Conservation (phyloP, 768 basidiomycete species). For the Mycena chlorophos region DNA sequence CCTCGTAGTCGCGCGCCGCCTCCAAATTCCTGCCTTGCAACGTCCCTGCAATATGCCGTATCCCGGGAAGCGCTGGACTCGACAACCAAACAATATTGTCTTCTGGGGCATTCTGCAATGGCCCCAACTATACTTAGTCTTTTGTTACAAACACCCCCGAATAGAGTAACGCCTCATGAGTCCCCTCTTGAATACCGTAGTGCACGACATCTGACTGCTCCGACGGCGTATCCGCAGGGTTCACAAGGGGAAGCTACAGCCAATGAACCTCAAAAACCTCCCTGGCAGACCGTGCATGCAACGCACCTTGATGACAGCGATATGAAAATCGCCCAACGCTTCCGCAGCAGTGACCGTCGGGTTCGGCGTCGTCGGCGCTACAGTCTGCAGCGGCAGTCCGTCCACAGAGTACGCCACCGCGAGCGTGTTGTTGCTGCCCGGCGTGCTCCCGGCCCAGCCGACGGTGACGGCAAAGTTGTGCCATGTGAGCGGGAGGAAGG, state of each 20-base stretch:
- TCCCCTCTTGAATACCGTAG: slow-evolving; percentile 59
- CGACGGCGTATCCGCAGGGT: slow-evolving; percentile 43
- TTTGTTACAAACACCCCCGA: slow-evolving; percentile 56
- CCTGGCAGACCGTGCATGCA: background rate
- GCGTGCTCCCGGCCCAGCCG: slow-evolving; percentile 57
- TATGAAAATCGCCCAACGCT: slow-evolving; percentile 58
- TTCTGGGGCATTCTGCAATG: too few relatives aligned
- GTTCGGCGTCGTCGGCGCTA: slow-evolving; percentile 45
- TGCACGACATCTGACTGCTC: slow-evolving; percentile 59
- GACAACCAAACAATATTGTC: too few relatives aligned
- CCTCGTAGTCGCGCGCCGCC: too few relatives aligned
- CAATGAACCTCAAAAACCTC: background rate
- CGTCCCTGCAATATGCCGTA: too few relatives aligned
- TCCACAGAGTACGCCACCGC: slow-evolving; percentile 53
- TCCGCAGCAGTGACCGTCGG: slow-evolving; percentile 38
- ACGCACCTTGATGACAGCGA: slow-evolving; percentile 58
- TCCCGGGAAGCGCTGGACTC: too few relatives aligned
- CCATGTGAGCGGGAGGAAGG: slow-evolving; percentile 47
- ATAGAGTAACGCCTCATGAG: slow-evolving; percentile 53
- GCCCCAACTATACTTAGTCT: too few relatives aligned
- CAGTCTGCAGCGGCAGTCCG: slow-evolving; percentile 37
- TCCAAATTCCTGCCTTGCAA: too few relatives aligned
- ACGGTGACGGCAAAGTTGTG: slow-evolving; percentile 63
- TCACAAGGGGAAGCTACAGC: slow-evolving; percentile 52
- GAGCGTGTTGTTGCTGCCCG: slow-evolving; percentile 46